phyloP scores from a whole-genome alignment of 2,329 filamentous ascomycete species.

The Hypocrella siamensis region DNA sequence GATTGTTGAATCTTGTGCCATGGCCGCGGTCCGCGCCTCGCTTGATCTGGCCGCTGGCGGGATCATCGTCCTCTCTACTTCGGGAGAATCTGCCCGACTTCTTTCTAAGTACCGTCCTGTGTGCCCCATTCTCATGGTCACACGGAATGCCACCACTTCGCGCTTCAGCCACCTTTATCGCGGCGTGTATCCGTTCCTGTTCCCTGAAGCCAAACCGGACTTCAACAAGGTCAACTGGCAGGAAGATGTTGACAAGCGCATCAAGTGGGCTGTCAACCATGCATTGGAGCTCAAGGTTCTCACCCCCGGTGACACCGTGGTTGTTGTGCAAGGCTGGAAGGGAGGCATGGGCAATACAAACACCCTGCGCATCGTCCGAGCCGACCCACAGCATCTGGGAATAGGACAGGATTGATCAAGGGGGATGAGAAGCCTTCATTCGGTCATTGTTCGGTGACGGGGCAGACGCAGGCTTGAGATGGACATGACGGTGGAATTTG shows the following conservation, averaged over 20 bases:
- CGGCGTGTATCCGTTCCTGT: constrained; percentile 94
- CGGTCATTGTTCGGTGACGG: too few species aligned
- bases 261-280: constrained; percentile 90
- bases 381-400: constrained; percentile 41
- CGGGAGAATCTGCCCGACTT: constrained; percentile 84
- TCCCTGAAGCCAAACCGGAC: constrained; percentile 86
- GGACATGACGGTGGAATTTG: too few species aligned
- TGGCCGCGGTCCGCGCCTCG: constrained; percentile 90
- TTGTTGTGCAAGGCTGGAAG: constrained; percentile 84
- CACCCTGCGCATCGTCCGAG: constrained; percentile 52
- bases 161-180: constrained; percentile 93
- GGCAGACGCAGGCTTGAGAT: too few species aligned
- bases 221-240: constrained; percentile 92
- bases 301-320: constrained; percentile 54
- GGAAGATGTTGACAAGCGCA: constrained; percentile 92
- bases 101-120: constrained; percentile 97
- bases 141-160: constrained; percentile 67
- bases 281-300: constrained; percentile 72
- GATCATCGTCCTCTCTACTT: constrained; percentile 92
- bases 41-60: constrained; percentile 93
- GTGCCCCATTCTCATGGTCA: constrained; percentile 99
- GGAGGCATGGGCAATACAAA: constrained; percentile 87
- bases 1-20: constrained; percentile 86
- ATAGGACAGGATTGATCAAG: constrained; percentile 30
- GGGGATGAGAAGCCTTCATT: too few species aligned